These are phyloP conservation scores for Gentiana straminea DNA, from an alignment of 257 asterid species.

Conservation along the genomic window DNA sequence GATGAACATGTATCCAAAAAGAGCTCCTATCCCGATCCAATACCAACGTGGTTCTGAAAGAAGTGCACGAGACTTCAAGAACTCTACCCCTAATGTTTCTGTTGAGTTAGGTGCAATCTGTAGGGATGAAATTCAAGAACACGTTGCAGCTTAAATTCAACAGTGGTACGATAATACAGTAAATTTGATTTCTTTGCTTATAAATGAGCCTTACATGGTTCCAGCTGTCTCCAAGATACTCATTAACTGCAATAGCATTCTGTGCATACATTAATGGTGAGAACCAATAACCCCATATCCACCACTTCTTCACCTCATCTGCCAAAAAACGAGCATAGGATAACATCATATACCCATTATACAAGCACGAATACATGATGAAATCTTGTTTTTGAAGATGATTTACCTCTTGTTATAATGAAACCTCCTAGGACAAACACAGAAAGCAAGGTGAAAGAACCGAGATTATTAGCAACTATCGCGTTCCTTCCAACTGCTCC, in stretches of 20 bases:
- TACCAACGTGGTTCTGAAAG: conserved; percentile 35
- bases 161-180: not conserved
- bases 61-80: conserved; percentile 25
- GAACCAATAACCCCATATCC: conserved; percentile 98
- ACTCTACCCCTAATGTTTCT: conserved; percentile 20
- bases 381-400: not conserved
- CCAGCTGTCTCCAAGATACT: conserved; percentile 82
- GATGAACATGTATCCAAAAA: conserved; percentile 21
- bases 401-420: conserved; percentile 67
- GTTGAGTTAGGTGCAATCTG: conserved; percentile 19
- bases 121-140: not conserved
- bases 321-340: not conserved
- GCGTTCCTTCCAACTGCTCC: conserved; percentile 75
- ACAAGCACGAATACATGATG: not conserved
- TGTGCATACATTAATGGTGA: conserved; percentile 95
- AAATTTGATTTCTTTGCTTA: conserved; percentile 1
- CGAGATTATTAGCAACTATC: conserved; percentile 37
- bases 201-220: conserved; percentile 23
- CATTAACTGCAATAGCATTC: conserved; percentile 80
- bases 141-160: not conserved
- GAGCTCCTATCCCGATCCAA: conserved; percentile 39
- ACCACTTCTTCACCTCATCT: conserved; percentile 41
- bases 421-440: conserved; percentile 90
- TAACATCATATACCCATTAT: not conserved
- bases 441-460: conserved; percentile 72